A percentile compares a stretch with the other conserved stretches of the same genome.
These are phyloP conservation scores for Thoreauomyces humboldtii DNA, from an alignment of 192 early-diverging fungal species.

Conservation along the genomic window DNA sequence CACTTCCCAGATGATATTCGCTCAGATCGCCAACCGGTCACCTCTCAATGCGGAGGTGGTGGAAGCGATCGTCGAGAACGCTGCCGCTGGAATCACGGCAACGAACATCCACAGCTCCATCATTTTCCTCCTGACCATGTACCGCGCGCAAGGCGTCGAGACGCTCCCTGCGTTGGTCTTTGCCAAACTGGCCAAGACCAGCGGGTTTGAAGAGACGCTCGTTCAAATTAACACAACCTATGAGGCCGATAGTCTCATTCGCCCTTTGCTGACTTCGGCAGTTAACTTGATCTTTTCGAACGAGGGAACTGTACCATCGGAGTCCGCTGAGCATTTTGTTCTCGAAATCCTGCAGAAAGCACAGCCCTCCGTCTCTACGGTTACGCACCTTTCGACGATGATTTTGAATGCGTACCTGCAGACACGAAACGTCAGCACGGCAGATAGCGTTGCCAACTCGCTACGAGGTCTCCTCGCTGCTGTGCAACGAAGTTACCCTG, in stretches of 20 bases:
- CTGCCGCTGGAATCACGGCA: constrained; percentile 30
- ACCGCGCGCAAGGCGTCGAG: constrained; percentile 7
- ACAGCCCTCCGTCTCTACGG: not conserved
- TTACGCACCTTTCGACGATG: not conserved
- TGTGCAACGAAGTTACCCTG: constrained; percentile 1
- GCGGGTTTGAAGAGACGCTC: not conserved
- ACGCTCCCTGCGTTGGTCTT: constrained; percentile 6
- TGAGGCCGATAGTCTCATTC: constrained; percentile 13
- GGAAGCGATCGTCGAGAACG: constrained; percentile 39
- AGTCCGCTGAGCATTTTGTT: constrained; percentile 3
- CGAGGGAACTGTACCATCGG: not conserved
- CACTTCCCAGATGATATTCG: constrained; percentile 64
- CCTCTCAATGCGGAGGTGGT: constrained; percentile 48
- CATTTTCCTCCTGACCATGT: constrained; percentile 28
- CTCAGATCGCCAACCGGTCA: constrained; percentile 55
- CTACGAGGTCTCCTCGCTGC: not conserved
- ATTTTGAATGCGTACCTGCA: constrained; percentile 10
- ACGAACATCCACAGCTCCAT: constrained; percentile 19
- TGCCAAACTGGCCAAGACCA: not conserved
- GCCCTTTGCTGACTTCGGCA: constrained; percentile 6
- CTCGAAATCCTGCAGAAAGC: constrained; percentile 1
- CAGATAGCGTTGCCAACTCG: not conserved
- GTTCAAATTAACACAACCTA: constrained; percentile 5
- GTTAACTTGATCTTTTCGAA: not conserved
- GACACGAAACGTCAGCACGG: too few relatives aligned